These are phyloP conservation scores for Penicillium antarcticum DNA, from an alignment of 495 filamentous ascomycete species.

Conservation along the genomic window DNA sequence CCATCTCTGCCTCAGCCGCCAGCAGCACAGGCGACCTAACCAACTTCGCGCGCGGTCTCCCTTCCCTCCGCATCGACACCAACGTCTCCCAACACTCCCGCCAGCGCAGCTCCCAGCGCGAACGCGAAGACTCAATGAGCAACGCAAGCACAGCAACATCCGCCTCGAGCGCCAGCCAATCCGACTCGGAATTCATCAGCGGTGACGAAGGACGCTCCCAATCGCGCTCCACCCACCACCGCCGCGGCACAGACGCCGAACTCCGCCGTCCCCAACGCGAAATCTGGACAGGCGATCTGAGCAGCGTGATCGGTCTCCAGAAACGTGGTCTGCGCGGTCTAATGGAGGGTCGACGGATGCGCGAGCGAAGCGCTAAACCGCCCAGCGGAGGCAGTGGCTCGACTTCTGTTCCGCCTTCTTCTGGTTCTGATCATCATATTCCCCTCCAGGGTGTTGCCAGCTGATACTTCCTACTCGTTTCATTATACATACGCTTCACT, in stretches of 20 bases:
- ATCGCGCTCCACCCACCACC: constrained; percentile 18
- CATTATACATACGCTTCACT: neutral
- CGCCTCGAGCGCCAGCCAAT: constrained; percentile 39
- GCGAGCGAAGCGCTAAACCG: constrained; percentile 59
- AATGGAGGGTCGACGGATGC: constrained; percentile 90
- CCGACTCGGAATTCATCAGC: constrained; percentile 37
- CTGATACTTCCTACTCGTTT: neutral
- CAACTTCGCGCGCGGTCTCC: constrained; percentile 31
- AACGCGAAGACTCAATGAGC: constrained; percentile 43
- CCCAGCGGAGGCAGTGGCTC: constrained; percentile 22
- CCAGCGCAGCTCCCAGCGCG: constrained; percentile 22
- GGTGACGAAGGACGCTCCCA: constrained; percentile 21
- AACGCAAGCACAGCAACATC: constrained; percentile 42
- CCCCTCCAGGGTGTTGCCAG: constrained; percentile 19
- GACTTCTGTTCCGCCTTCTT: constrained; percentile 13
- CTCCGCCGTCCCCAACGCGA: constrained; percentile 41
- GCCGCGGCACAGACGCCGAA: constrained; percentile 34
- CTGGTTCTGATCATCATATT: constrained; percentile 15
- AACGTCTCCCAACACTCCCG: constrained; percentile 29
- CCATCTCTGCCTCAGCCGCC: constrained; percentile 26
- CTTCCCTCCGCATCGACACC: constrained; percentile 46
- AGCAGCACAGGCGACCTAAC: constrained; percentile 31
- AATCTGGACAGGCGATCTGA: constrained; percentile 80
- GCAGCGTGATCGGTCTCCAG: constrained; percentile 93
- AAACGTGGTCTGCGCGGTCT: constrained; percentile 87